phyloP scores from a whole-genome alignment of 192 early-diverging fungal species.

The Coemansia biformis region DNA sequence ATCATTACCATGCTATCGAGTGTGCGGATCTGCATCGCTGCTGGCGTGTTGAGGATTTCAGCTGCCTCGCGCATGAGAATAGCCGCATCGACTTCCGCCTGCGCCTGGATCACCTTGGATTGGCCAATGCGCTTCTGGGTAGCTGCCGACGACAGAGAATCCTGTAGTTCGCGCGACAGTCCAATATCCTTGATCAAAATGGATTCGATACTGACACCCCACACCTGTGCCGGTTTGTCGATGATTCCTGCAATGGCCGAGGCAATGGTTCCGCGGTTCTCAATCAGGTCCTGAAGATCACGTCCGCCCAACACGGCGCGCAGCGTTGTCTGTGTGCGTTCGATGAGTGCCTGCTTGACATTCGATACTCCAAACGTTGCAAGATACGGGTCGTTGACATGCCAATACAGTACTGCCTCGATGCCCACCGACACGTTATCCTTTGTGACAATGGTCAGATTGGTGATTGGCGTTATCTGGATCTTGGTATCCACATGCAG shows the following conservation, averaged over 20 bases:
- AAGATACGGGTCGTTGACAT: constrained; percentile 72
- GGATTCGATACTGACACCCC: constrained; percentile 77
- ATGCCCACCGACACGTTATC: constrained; percentile 85
- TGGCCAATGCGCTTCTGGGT: constrained; percentile 86
- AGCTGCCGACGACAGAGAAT: constrained; percentile 79
- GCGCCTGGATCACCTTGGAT: constrained; percentile 84
- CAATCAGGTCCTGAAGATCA: constrained; percentile 82
- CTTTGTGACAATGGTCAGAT: constrained; percentile 79
- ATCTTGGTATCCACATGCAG: constrained; percentile 57
- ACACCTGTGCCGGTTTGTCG: constrained; percentile 64
- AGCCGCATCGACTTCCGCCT: constrained; percentile 80
- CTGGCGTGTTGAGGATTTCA: constrained; percentile 81
- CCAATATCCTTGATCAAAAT: constrained; percentile 85
- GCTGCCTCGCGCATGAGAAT: constrained; percentile 92
- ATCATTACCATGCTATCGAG: constrained; percentile 78
- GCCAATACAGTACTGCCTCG: constrained; percentile 85
- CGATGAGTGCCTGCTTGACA: constrained; percentile 72
- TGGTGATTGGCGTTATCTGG: constrained; percentile 58
- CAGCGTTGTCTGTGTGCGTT: constrained; percentile 87
- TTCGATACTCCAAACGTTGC: constrained; percentile 75
- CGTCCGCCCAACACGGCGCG: constrained; percentile 77
- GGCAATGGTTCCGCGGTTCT: constrained; percentile 83
- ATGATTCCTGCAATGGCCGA: constrained; percentile 81
- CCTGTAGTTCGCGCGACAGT: constrained; percentile 71
- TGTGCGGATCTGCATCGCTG: constrained; percentile 83